A percentile compares a stretch with the other conserved stretches of the same genome.
phyloP scores from a whole-genome alignment of 2,329 filamentous ascomycete species.

The Cladosporium austrohemisphaericum region DNA sequence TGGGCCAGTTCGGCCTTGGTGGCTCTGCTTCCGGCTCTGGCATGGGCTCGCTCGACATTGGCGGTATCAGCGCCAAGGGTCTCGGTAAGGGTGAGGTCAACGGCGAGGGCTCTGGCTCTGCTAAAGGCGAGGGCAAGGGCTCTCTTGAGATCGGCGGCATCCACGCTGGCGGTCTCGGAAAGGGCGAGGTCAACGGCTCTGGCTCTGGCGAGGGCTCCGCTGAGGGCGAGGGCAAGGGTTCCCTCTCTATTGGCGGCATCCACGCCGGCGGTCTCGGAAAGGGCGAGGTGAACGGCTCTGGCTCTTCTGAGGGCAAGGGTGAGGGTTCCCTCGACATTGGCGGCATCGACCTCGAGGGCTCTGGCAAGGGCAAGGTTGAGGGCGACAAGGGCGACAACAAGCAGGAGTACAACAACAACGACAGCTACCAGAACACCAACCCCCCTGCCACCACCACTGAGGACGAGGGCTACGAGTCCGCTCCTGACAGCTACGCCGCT shows the following conservation, averaged over 20 bases:
- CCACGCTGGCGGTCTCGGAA: not conserved
- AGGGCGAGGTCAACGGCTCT: not conserved
- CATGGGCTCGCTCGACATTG: not conserved
- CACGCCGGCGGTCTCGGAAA: not conserved
- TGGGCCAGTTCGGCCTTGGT: conserved; percentile 12
- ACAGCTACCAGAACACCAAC: not conserved
- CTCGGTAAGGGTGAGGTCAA: not conserved
- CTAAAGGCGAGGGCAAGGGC: not conserved
- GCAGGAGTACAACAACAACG: conserved; percentile 2
- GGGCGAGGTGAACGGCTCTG: not conserved
- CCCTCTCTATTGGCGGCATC: not conserved
- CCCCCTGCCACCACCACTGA: not conserved
- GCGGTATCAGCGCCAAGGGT: conserved; percentile 2
- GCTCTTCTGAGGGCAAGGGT: not conserved
- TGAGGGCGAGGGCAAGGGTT: not conserved
- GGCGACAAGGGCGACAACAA: conserved; percentile 1
- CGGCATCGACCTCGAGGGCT: not conserved
- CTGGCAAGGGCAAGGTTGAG: not conserved
- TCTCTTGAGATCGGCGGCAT: not conserved
- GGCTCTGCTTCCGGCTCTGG: conserved; percentile 4
- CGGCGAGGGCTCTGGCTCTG: not conserved
- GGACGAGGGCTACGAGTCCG: not conserved
- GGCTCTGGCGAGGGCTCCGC: conserved; percentile 7
- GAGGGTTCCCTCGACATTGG: not conserved
- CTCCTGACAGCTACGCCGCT: not conserved